Conservation (phyloP, 495 filamentous ascomycete genomes). For the Podospora appendiculata region DNA sequence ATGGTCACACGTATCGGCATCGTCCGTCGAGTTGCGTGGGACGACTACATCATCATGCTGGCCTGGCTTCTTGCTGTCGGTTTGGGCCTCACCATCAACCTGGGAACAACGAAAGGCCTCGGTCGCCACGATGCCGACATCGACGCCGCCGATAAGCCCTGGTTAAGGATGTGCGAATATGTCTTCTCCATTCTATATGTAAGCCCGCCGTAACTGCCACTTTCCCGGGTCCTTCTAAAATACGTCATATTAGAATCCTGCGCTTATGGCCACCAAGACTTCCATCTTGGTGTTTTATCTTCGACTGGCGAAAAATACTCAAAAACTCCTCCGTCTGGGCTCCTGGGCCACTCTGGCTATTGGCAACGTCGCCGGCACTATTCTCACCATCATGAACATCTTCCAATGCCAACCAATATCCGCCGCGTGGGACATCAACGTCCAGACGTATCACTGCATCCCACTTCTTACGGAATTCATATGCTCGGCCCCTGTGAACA, state of each 20-base stretch:
- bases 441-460: constrained; percentile 46
- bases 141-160: constrained; percentile 28
- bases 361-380: constrained; percentile 69
- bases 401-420: constrained; percentile 77
- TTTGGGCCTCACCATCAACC: constrained; percentile 69
- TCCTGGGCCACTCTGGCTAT: constrained; percentile 63
- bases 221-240: background rate
- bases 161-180: constrained; percentile 65
- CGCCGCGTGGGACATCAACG: constrained; percentile 49
- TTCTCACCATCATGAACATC: constrained; percentile 77
- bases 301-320: constrained; percentile 65
- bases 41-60: constrained; percentile 79
- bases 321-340: constrained; percentile 56
- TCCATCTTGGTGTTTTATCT: constrained; percentile 89
- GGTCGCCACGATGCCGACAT: constrained; percentile 69
- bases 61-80: constrained; percentile 81
- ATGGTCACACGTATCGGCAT: constrained; percentile 67
- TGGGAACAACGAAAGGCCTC: constrained; percentile 61
- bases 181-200: constrained; percentile 79
- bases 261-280: constrained; percentile 80
- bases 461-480: constrained; percentile 77
- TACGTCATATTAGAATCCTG: constrained; percentile 59
- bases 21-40: constrained; percentile 56
- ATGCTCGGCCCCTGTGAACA: constrained; percentile 75
- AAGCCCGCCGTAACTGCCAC: background rate